Conservation (phyloP, 2,329 filamentous ascomycete genomes). For the Coniochaeta sp. region DNA sequence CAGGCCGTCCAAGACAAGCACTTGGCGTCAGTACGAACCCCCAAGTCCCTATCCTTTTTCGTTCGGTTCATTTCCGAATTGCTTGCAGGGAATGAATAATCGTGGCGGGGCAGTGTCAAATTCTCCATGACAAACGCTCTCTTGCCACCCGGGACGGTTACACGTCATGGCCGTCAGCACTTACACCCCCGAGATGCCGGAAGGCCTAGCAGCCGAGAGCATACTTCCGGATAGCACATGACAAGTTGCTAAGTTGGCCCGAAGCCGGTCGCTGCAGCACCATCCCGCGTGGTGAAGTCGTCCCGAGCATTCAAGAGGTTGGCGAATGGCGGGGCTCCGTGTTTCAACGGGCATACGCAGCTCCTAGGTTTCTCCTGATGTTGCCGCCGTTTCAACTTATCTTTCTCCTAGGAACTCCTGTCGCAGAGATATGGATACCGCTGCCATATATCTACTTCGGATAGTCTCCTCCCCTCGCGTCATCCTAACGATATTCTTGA, state of each 20-base stretch:
- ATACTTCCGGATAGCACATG: background rate
- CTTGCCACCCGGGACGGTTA: no score
- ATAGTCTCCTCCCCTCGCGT: conserved; percentile 13
- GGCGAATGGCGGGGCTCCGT: conserved; percentile 1
- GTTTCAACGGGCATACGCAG: conserved; percentile 1
- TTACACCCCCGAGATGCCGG: background rate
- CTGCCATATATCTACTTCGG: conserved; percentile 7
- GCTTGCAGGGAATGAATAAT: no score
- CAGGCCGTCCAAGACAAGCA: no score
- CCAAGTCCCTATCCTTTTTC: no score
- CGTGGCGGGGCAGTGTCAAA: no score
- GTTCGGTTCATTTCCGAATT: no score
- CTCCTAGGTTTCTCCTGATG: no score
- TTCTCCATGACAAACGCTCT: no score
- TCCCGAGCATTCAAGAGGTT: background rate
- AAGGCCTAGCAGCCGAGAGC: conserved; percentile 2
- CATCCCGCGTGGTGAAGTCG: background rate
- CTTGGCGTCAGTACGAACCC: no score
- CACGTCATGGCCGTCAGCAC: background rate
- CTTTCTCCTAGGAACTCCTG: no score
- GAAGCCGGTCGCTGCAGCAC: background rate
- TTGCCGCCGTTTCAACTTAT: background rate
- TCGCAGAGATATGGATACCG: background rate
- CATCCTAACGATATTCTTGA: conserved; percentile 9
- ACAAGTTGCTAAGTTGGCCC: background rate